phyloP scores from a whole-genome alignment of 345 rosid genomes.

The Sonneratia alba region DNA sequence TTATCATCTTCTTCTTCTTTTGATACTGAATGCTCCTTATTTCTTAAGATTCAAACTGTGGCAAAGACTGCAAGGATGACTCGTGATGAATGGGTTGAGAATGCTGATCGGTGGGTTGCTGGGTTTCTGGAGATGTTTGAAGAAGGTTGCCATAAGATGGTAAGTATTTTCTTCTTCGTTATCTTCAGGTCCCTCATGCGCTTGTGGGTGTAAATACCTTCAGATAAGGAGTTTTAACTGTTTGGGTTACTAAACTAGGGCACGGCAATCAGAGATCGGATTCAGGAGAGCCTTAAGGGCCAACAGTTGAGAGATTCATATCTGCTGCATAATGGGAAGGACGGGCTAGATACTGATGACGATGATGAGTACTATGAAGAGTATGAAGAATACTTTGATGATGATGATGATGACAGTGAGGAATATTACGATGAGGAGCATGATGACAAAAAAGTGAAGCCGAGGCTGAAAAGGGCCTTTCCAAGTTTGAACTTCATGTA shows the following conservation, averaged over 20 bases:
- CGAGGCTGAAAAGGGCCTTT: too few relatives aligned
- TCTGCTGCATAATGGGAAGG: too few relatives aligned
- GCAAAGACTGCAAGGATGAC: constrained; percentile 61
- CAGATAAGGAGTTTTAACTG: not conserved
- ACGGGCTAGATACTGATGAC: too few relatives aligned
- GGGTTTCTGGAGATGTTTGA: constrained; percentile 98
- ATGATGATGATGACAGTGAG: constrained; percentile 26
- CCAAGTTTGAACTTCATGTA: too few relatives aligned
- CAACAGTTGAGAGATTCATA: constrained; percentile 21
- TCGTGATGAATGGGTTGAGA: constrained; percentile 92
- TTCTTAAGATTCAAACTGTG: constrained; percentile 64
- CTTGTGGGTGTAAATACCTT: not conserved
- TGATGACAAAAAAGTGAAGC: constrained; percentile 16
- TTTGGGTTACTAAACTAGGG: constrained; percentile 34
- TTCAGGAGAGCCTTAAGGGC: constrained; percentile 62
- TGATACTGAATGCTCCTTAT: not conserved
- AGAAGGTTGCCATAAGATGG: constrained; percentile 99
- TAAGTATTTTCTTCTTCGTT: constrained; percentile 18
- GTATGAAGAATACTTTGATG: constrained; percentile 23
- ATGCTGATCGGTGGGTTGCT: constrained; percentile 97
- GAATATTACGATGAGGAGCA: not conserved
- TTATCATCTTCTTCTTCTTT: constrained; percentile 1
- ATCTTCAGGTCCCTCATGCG: not conserved
- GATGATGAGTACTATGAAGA: constrained; percentile 14
- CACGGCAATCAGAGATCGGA: constrained; percentile 73